Conservation (phyloP, 2,329 filamentous ascomycete genomes). For the Aspergillus felis region DNA sequence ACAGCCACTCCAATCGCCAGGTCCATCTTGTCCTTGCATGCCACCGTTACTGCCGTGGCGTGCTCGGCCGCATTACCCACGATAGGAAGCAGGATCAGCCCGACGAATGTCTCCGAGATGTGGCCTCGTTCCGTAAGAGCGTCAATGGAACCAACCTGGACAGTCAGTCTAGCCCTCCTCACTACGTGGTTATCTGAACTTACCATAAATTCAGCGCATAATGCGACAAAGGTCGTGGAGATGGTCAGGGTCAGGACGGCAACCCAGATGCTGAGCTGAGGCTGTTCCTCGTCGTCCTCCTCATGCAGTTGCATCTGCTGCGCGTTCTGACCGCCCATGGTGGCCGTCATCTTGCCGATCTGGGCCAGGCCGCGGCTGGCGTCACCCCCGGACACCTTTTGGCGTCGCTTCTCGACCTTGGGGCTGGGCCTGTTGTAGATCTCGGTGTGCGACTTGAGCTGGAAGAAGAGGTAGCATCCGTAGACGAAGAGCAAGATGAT, state of each 20-base stretch:
- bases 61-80: conserved; percentile 65
- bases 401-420: conserved; percentile 63
- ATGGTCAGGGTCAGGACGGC: conserved; percentile 67
- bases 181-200: conserved; percentile 1
- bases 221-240: conserved; percentile 74
- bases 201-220: conserved; percentile 67
- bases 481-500: conserved; percentile 85
- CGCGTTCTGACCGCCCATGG: conserved; percentile 49
- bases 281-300: conserved; percentile 69
- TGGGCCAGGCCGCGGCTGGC: conserved; percentile 48
- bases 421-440: conserved; percentile 78
- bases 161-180: background rate
- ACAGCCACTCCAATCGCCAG: conserved; percentile 63
- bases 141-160: conserved; percentile 51
- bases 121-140: conserved; percentile 46
- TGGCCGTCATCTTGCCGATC: conserved; percentile 51
- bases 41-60: conserved; percentile 59
- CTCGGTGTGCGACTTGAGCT: conserved; percentile 76
- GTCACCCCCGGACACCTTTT: conserved; percentile 48
- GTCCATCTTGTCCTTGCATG: conserved; percentile 66
- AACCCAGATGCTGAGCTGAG: conserved; percentile 67
- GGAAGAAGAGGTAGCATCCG: conserved; percentile 79
- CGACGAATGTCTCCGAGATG: conserved; percentile 59
- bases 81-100: conserved; percentile 61
- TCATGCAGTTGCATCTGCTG: conserved; percentile 47